These are phyloP conservation scores for Xylaria arbuscula DNA, from an alignment of 2,329 filamentous ascomycete genomes.

Conservation along the genomic window DNA sequence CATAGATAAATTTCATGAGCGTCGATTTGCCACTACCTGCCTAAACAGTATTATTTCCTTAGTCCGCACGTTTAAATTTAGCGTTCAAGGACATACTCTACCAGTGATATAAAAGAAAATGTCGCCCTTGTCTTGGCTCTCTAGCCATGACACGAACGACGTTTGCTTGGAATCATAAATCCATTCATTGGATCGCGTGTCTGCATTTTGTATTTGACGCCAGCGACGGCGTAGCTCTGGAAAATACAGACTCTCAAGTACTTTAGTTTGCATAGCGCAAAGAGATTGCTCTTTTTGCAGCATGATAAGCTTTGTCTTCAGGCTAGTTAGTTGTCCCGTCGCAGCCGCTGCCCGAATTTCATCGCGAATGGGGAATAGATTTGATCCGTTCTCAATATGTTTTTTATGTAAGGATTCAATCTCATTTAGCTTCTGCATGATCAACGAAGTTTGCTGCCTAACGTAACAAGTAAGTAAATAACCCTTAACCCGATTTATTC, in stretches of 20 bases:
- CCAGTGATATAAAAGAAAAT: slow-evolving; percentile 4
- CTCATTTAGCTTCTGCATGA: background rate
- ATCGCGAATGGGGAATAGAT: too few species aligned
- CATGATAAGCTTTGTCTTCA: background rate
- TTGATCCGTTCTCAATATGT: too few species aligned
- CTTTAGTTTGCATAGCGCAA: background rate
- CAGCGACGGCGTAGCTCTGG: slow-evolving; percentile 16
- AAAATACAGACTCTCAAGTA: slow-evolving; percentile 2
- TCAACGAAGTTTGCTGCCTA: background rate
- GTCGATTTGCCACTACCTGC: slow-evolving; percentile 22
- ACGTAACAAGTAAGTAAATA: too few species aligned
- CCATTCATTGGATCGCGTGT: slow-evolving; percentile 6
- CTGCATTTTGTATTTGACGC: slow-evolving; percentile 1
- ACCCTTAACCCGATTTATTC: too few species aligned
- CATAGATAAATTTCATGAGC: slow-evolving; percentile 8
- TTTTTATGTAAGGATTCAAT: background rate
- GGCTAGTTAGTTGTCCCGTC: background rate
- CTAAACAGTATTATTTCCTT: background rate
- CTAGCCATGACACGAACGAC: slow-evolving; percentile 6
- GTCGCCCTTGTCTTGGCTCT: background rate
- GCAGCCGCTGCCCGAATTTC: background rate
- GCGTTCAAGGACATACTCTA: background rate
- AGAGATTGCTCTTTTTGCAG: background rate
- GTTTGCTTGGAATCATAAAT: slow-evolving; percentile 5
- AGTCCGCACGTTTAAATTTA: background rate